phyloP scores from a whole-genome alignment of 2,329 filamentous ascomycete species.

The Coniochaeta ligniaria region DNA sequence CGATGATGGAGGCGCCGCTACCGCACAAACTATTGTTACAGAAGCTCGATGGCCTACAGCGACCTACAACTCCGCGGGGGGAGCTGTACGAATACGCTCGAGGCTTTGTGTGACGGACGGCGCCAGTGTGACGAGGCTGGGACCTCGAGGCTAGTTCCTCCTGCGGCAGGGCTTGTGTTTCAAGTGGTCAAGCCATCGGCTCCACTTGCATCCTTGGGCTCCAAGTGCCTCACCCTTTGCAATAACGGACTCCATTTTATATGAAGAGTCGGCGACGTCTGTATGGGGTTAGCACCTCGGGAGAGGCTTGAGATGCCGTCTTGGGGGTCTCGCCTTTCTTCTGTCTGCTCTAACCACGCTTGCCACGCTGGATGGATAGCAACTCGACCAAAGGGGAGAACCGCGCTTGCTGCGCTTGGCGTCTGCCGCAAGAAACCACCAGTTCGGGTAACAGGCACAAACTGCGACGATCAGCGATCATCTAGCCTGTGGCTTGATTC shows the following conservation, averaged over 20 bases:
- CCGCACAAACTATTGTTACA: not conserved
- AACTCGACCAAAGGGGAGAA: not conserved
- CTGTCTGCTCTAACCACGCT: not conserved
- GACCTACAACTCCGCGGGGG: not conserved
- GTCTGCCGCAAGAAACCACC: not conserved
- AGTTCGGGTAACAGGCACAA: not conserved
- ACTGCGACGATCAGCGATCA: not conserved
- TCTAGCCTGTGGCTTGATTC: not conserved
- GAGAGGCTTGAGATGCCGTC: not conserved
- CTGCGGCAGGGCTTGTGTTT: not conserved
- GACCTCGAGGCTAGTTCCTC: not conserved
- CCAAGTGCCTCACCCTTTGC: not conserved
- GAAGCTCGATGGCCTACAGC: not conserved
- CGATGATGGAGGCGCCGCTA: not conserved
- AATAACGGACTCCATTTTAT: not conserved
- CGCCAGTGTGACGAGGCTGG: not conserved
- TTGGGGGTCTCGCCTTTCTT: not conserved
- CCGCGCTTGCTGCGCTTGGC: not conserved
- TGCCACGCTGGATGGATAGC: too few species aligned
- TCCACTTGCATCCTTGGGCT: not conserved
- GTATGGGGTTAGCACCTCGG: not conserved
- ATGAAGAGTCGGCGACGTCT: not conserved
- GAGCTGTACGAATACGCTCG: not conserved
- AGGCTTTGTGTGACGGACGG: not conserved
- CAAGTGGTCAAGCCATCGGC: slow-evolving; percentile 1